Percentiles rank a stretch among this genome's conserved stretches.
These are phyloP conservation scores for Pseudogymnoascus sp. DNA, from an alignment of 2,329 filamentous ascomycete genomes.

Conservation along the genomic window DNA sequence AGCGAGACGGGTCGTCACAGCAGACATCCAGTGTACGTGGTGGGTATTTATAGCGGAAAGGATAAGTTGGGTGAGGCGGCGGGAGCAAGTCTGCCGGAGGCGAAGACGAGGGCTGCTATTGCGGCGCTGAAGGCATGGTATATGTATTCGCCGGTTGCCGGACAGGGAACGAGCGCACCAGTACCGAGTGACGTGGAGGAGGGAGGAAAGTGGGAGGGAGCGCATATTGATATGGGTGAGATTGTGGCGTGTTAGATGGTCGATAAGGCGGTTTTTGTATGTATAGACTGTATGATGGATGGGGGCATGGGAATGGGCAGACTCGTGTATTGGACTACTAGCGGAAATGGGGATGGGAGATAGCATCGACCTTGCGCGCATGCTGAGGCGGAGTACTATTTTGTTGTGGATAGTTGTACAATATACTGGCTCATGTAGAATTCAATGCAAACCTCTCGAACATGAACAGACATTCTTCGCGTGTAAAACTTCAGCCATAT, in stretches of 20 bases:
- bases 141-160: constrained; percentile 67
- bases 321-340: constrained; percentile 5
- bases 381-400: constrained; percentile 19
- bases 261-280: constrained; percentile 10
- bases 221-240: constrained; percentile 51
- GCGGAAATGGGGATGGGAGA: constrained; percentile 1
- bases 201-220: constrained; percentile 41
- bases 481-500: constrained; percentile 2
- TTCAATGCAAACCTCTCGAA: constrained; percentile 19
- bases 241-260: constrained; percentile 32
- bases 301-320: background rate
- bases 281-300: constrained; percentile 11
- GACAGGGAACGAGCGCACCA: constrained; percentile 31
- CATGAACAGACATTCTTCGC: background rate
- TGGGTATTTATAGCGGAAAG: constrained; percentile 84
- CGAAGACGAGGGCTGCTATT: constrained; percentile 71
- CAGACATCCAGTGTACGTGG: constrained; percentile 82
- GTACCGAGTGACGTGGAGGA: constrained; percentile 44
- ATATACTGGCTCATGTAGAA: constrained; percentile 21
- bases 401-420: constrained; percentile 22
- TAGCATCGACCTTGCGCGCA: background rate
- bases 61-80: constrained; percentile 92
- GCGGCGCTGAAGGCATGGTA: constrained; percentile 92
- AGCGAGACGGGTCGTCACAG: constrained; percentile 84
- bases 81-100: constrained; percentile 69